Evolutionary conservation across 73 alveolate genomes (phyloP).

Genomic region (Breviolum minutum): DNA sequence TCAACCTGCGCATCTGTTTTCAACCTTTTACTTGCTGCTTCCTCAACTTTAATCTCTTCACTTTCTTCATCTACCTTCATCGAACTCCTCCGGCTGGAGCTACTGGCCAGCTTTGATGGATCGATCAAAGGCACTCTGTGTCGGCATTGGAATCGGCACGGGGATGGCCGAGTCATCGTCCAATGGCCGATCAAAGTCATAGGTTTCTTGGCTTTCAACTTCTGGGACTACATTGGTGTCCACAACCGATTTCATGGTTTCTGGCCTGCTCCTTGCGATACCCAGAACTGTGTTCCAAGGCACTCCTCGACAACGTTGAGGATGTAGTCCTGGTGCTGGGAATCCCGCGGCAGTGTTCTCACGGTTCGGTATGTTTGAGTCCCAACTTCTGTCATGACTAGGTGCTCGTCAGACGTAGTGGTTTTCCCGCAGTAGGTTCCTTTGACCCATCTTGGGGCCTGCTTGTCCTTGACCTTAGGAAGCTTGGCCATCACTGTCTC

Average conservation of each 20-base stretch:
- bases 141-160: neutral
- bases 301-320: neutral
- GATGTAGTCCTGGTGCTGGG: neutral
- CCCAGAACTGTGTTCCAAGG: constrained; percentile 14
- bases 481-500: constrained; percentile 10
- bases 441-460: neutral
- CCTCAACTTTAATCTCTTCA: neutral
- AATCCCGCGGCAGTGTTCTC: neutral
- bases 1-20: neutral
- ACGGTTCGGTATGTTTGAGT: neutral
- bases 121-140: neutral
- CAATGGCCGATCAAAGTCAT: neutral
- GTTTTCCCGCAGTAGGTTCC: constrained; percentile 39
- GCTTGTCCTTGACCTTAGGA: neutral
- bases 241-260: neutral
- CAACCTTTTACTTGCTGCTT: neutral
- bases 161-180: neutral
- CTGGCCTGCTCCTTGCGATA: neutral
- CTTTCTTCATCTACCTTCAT: too few species aligned
- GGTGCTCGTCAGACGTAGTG: neutral
- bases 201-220: neutral
- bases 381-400: constrained; percentile 2
- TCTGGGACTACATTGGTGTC: neutral
- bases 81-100: neutral
- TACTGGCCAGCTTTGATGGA: too few species aligned